These are phyloP conservation scores for Trypanosoma caninum DNA, from an alignment of 208 protist genomes.

Conservation along the genomic window DNA sequence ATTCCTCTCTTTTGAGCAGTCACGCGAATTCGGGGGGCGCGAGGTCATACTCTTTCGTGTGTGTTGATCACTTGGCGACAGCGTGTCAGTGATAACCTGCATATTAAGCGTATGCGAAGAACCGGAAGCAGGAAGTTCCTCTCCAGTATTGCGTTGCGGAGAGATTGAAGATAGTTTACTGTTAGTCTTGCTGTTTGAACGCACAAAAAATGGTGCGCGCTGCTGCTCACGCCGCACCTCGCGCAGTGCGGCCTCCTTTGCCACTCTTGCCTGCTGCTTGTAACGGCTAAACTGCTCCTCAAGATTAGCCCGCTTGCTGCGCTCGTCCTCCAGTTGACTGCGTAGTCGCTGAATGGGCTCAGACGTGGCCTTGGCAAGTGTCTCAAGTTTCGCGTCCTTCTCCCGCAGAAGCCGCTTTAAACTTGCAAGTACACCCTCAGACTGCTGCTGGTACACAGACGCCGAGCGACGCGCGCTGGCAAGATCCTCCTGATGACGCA, in stretches of 20 bases:
- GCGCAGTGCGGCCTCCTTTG: constrained; percentile 62
- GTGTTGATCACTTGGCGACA: constrained; percentile 5
- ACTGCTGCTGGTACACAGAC: constrained; percentile 37
- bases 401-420: constrained; percentile 81
- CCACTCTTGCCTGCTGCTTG: constrained; percentile 76
- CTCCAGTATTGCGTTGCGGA: not conserved
- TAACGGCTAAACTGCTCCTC: constrained; percentile 70
- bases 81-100: not conserved
- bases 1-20: not conserved
- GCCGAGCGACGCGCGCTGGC: constrained; percentile 44
- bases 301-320: constrained; percentile 53
- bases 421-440: constrained; percentile 55
- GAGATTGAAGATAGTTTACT: not conserved
- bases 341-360: constrained; percentile 78
- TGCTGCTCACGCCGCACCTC: constrained; percentile 82
- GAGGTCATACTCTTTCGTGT: not conserved
- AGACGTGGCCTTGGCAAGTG: constrained; percentile 45
- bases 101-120: not conserved
- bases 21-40: not conserved
- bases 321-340: constrained; percentile 83
- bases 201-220: constrained; percentile 27
- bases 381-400: constrained; percentile 72
- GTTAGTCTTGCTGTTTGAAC: not conserved
- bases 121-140: not conserved
- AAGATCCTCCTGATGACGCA: constrained; percentile 39